Evolutionary conservation across 306 rosid species (phyloP).

Genomic region (Aeschynomene evenia): DNA sequence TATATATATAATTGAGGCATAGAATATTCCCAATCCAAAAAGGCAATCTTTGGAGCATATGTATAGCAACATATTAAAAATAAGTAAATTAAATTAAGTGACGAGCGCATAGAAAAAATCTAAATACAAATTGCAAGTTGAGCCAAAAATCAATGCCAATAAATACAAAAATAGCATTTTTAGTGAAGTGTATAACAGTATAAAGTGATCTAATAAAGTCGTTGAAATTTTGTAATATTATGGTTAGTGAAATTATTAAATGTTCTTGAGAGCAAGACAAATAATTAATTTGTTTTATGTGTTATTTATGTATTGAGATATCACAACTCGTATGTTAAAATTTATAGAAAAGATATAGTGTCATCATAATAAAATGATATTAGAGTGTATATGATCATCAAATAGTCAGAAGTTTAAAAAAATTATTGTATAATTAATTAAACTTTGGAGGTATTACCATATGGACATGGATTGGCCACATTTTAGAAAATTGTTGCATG

Average conservation of each 20-base stretch:
- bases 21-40: slow-evolving; percentile 35
- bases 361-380: no score
- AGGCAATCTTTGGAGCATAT: slow-evolving; percentile 45
- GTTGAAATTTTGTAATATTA: no score
- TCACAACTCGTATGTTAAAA: no score
- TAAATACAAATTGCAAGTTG: slow-evolving; percentile 37
- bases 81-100: not conserved
- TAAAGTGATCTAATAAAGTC: no score
- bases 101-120: slow-evolving; percentile 5
- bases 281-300: no score
- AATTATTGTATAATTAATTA: slow-evolving; percentile 5
- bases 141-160: slow-evolving; percentile 1
- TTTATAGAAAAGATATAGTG: no score
- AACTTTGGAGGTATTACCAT: slow-evolving; percentile 27
- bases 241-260: no score
- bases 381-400: not conserved
- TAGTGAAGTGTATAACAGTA: no score
- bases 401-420: no score
- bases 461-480: slow-evolving; percentile 49
- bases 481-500: slow-evolving; percentile 28
- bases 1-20: slow-evolving; percentile 24
- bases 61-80: slow-evolving; percentile 1
- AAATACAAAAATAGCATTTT: no score
- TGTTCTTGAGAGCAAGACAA: no score
- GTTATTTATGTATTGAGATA: no score